Conservation (phyloP, 2,329 filamentous ascomycete genomes). For the Xylariaceae sp. region DNA sequence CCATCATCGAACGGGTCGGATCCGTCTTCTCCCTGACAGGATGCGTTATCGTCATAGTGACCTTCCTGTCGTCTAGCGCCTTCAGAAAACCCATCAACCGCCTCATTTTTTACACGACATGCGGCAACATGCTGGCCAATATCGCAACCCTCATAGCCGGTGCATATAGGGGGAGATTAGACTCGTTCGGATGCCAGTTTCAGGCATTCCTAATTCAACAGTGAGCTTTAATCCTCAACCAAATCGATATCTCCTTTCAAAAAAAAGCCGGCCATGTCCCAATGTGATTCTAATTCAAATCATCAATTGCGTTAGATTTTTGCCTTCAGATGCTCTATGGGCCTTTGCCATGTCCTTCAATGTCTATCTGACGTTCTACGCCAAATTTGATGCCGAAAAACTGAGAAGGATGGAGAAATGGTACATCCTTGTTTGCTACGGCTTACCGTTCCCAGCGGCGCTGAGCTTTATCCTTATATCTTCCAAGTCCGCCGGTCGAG, state of each 20-base stretch:
- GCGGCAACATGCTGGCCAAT: constrained; percentile 74
- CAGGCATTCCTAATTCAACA: constrained; percentile 79
- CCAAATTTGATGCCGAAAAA: constrained; percentile 59
- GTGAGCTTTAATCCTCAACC: constrained; percentile 42
- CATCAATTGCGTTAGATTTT: constrained; percentile 51
- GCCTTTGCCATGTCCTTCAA: constrained; percentile 78
- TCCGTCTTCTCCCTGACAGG: constrained; percentile 67
- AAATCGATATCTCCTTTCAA: too few species aligned
- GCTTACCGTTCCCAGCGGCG: constrained; percentile 63
- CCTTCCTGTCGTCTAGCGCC: constrained; percentile 59
- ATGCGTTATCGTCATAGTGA: constrained; percentile 64
- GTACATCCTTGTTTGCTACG: constrained; percentile 67
- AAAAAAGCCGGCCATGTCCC: too few species aligned
- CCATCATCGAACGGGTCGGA: constrained; percentile 58
- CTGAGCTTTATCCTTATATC: constrained; percentile 62
- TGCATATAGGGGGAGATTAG: constrained; percentile 46
- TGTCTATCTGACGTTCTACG: constrained; percentile 76
- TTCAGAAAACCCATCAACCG: constrained; percentile 87
- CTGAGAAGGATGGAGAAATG: constrained; percentile 64
- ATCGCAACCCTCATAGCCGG: constrained; percentile 69
- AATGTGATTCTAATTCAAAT: too few species aligned
- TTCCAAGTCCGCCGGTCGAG: constrained; percentile 44
- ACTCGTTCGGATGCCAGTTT: constrained; percentile 58
- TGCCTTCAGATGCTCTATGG: constrained; percentile 71
- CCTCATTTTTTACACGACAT: constrained; percentile 75